Percentiles rank a stretch among this genome's conserved stretches.
phyloP scores from a whole-genome alignment of 225 moss, liverwort and hornwort genomes.

The Antitrichia curtipendula region DNA sequence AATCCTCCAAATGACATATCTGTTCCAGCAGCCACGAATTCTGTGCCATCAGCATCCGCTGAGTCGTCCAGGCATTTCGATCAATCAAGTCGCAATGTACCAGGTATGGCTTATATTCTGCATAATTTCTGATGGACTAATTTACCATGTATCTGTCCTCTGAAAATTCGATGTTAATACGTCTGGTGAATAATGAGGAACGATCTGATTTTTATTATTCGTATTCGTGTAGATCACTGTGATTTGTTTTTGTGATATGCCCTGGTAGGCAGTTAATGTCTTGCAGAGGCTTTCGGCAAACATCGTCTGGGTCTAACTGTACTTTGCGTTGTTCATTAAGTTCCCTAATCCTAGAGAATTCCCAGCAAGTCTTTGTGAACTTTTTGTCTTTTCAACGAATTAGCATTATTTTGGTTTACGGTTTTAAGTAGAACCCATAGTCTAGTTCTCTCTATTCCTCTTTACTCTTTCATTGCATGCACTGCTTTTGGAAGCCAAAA shows the following conservation, averaged over 20 bases:
- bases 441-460: neutral
- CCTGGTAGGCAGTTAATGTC: neutral
- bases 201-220: neutral
- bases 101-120: slow-evolving; percentile 13
- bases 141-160: neutral
- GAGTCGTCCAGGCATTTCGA: slow-evolving; percentile 18
- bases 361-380: neutral
- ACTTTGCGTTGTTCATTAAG: neutral
- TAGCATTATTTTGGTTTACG: neutral
- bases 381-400: neutral
- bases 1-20: slow-evolving; percentile 14
- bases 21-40: slow-evolving; percentile 7
- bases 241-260: neutral
- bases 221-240: neutral
- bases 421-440: neutral
- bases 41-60: slow-evolving; percentile 13
- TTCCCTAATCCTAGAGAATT: neutral
- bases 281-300: neutral
- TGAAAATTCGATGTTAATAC: neutral
- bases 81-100: slow-evolving; percentile 15
- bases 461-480: neutral
- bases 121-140: neutral
- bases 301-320: neutral
- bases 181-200: neutral
- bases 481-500: neutral